A percentile compares a stretch with the other conserved stretches of the same genome.
phyloP scores from a whole-genome alignment of 768 basidiomycete genomes.

The Boletus vermiculosoides region DNA sequence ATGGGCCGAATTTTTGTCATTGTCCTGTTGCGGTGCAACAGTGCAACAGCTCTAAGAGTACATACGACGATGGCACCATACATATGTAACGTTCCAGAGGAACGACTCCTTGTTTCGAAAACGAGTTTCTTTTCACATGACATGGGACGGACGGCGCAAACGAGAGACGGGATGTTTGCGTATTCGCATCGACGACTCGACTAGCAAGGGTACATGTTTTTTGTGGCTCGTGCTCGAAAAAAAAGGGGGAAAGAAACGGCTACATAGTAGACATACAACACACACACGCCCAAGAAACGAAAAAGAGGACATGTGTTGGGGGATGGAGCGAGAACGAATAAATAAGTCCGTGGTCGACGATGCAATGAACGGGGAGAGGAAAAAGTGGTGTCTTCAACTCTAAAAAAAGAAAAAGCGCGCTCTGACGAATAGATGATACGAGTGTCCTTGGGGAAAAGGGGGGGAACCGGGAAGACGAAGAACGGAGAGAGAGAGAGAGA shows the following conservation, averaged over 20 bases:
- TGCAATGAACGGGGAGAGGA: conserved; percentile 3
- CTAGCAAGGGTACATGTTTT: conserved; percentile 2
- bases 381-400: background rate
- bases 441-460: background rate
- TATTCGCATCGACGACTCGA: background rate
- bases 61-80: background rate
- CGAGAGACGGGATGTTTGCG: background rate
- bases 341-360: conserved; percentile 22
- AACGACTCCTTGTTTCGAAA: background rate
- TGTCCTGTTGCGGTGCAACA: background rate
- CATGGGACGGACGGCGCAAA: background rate
- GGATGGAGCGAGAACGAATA: conserved; percentile 1
- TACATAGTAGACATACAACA: background rate
- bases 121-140: background rate
- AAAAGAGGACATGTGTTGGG: background rate
- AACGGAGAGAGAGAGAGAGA: background rate
- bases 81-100: background rate
- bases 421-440: conserved; percentile 8
- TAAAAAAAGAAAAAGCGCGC: background rate
- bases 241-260: background rate
- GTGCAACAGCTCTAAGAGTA: background rate
- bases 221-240: background rate
- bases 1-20: background rate
- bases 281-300: background rate
- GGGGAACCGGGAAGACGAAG: background rate